phyloP scores from a whole-genome alignment of 139 green algal genomes.

The Raphidocelis subcapitata region DNA sequence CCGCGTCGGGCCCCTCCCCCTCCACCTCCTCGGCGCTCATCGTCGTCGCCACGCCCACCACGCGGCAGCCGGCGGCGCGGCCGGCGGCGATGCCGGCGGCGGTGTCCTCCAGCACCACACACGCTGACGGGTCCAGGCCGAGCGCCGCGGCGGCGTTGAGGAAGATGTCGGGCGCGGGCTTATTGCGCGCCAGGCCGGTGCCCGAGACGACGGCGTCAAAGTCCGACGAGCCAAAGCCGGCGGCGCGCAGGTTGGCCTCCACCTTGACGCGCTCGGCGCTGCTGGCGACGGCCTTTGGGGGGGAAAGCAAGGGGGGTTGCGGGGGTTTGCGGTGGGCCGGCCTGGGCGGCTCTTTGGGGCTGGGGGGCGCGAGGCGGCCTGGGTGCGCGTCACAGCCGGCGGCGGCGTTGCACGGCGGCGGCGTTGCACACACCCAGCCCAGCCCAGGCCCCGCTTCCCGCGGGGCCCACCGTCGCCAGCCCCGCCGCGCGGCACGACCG shows the following conservation, averaged over 20 bases:
- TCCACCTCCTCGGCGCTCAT: conserved; percentile 38
- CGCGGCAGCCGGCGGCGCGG: conserved; percentile 58
- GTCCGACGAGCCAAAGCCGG: conserved; percentile 43
- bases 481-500: conserved; percentile 51
- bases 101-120: conserved; percentile 77
- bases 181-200: conserved; percentile 62
- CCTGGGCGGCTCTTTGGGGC: too few species aligned
- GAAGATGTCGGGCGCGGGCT: conserved; percentile 74
- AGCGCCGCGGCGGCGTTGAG: conserved; percentile 53
- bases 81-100: conserved; percentile 68
- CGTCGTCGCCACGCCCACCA: conserved; percentile 64
- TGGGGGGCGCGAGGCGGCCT: too few species aligned
- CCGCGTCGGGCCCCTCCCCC: conserved; percentile 34
- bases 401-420: too few species aligned
- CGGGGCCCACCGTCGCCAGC: conserved; percentile 52
- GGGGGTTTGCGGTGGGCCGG: too few species aligned
- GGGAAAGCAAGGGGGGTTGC: too few species aligned
- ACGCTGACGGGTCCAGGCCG: conserved; percentile 45
- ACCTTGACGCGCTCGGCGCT: conserved; percentile 77
- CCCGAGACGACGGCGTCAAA: conserved; percentile 71
- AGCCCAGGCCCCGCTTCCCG: too few species aligned
- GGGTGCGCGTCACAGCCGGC: too few species aligned
- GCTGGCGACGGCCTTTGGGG: conserved; percentile 68
- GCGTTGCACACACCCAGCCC: too few species aligned
- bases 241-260: conserved; percentile 56